phyloP scores from a whole-genome alignment of 805 yeast genomes.

The Ogataea glucozyma region DNA sequence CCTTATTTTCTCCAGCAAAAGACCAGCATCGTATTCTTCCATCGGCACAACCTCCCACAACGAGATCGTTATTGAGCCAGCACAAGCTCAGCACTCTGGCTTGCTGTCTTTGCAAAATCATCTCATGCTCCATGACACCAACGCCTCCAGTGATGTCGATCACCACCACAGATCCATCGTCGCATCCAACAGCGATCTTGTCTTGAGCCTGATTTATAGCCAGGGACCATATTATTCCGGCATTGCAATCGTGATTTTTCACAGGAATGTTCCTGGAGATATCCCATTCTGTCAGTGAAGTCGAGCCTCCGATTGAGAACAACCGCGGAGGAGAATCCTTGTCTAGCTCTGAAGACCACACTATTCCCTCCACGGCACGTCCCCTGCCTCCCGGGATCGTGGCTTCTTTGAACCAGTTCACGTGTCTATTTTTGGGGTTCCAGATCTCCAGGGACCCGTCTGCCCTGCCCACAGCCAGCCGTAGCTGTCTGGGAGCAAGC shows the following conservation, averaged over 20 bases:
- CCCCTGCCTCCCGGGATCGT: constrained; percentile 77
- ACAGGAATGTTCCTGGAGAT: constrained; percentile 69
- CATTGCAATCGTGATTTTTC: constrained; percentile 81
- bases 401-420: constrained; percentile 77
- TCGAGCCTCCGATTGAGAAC: constrained; percentile 93
- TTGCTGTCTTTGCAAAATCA: constrained; percentile 79
- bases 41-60: constrained; percentile 95
- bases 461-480: constrained; percentile 88
- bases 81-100: constrained; percentile 75
- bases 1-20: constrained; percentile 43
- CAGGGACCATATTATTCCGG: constrained; percentile 92
- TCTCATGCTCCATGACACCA: constrained; percentile 77
- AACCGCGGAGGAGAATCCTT: constrained; percentile 58
- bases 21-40: constrained; percentile 89
- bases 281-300: constrained; percentile 91
- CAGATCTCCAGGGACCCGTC: constrained; percentile 96
- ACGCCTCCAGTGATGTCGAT: constrained; percentile 83
- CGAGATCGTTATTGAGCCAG: constrained; percentile 65
- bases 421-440: constrained; percentile 64
- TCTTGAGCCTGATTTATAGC: constrained; percentile 61
- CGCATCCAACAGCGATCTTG: constrained; percentile 87
- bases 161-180: constrained; percentile 86
- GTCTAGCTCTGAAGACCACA: constrained; percentile 60
- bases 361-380: constrained; percentile 84
- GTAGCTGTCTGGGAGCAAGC: constrained; percentile 53